Percentiles rank a stretch among this genome's conserved stretches.
phyloP scores from a whole-genome alignment of 1,139 yeast species.

The Lodderomyces orthopsilosis region DNA sequence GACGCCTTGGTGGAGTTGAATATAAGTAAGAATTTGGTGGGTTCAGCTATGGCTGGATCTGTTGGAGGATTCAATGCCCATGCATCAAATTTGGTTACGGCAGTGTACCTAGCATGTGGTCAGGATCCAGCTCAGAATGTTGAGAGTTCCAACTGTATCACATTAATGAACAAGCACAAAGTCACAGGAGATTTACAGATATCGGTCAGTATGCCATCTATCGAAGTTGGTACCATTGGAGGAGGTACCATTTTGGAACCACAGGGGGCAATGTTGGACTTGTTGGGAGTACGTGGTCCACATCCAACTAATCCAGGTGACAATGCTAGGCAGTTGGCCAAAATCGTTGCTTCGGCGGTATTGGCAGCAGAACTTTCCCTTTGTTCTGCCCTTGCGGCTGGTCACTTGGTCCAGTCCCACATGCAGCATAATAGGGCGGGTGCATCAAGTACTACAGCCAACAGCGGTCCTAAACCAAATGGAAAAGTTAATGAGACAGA shows the following conservation, averaged over 20 bases:
- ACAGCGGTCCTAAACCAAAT: constrained; percentile 12
- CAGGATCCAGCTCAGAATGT: constrained; percentile 99
- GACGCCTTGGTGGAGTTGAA: constrained; percentile 90
- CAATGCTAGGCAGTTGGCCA: constrained; percentile 94
- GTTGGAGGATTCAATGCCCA: constrained; percentile 98
- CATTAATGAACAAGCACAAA: constrained; percentile 72
- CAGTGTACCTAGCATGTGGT: constrained; percentile 90
- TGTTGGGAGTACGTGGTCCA: constrained; percentile 94
- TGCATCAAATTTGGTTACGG: constrained; percentile 94
- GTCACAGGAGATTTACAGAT: constrained; percentile 78
- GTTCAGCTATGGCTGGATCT: constrained; percentile 98
- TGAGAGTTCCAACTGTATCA: constrained; percentile 95
- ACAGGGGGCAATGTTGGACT: constrained; percentile 93
- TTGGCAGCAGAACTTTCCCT: constrained; percentile 95
- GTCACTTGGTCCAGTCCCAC: constrained; percentile 96
- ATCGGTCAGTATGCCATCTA: constrained; percentile 97
- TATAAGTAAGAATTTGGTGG: constrained; percentile 83
- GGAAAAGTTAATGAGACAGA: constrained; percentile 31
- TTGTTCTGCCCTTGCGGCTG: constrained; percentile 95
- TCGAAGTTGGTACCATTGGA: constrained; percentile 98
- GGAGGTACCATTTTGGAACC: constrained; percentile 98
- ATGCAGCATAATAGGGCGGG: constrained; percentile 91
- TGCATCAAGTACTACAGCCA: constrained; percentile 31
- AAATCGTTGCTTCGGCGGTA: constrained; percentile 90
- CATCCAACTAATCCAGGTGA: constrained; percentile 92